phyloP scores from a whole-genome alignment of 2,329 filamentous ascomycete genomes.

The Madurella mycetomatis region DNA sequence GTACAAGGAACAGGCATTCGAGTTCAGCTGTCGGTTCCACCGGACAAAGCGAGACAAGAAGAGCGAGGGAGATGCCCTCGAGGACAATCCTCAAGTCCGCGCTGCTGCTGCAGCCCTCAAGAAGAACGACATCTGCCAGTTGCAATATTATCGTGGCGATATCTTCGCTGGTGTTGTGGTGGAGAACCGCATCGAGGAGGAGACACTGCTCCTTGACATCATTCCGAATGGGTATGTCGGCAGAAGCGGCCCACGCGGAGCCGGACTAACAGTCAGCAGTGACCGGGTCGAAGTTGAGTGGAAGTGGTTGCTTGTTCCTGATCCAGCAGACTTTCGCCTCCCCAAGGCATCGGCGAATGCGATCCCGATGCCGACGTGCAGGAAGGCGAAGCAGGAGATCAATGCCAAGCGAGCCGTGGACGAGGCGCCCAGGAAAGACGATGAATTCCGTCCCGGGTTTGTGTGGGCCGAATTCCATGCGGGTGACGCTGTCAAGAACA shows the following conservation, averaged over 20 bases:
- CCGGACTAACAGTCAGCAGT: constrained; percentile 46
- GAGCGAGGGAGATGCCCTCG: constrained; percentile 62
- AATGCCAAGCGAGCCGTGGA: constrained; percentile 60
- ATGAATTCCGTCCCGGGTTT: constrained; percentile 62
- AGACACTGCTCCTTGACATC: constrained; percentile 73
- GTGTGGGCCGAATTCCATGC: constrained; percentile 78
- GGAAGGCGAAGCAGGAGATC: constrained; percentile 61
- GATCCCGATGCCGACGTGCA: constrained; percentile 62
- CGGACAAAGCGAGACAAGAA: constrained; percentile 80
- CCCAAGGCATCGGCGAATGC: constrained; percentile 72
- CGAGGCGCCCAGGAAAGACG: constrained; percentile 60
- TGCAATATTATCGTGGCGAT: constrained; percentile 77
- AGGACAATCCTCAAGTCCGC: constrained; percentile 64
- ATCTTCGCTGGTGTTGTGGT: constrained; percentile 88
- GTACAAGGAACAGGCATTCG: constrained; percentile 86
- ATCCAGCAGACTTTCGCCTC: constrained; percentile 64
- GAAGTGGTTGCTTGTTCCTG: constrained; percentile 75
- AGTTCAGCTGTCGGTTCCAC: constrained; percentile 93
- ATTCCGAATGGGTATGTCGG: constrained; percentile 73
- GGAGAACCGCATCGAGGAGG: constrained; percentile 74
- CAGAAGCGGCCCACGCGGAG: constrained; percentile 1
- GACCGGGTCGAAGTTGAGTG: constrained; percentile 75
- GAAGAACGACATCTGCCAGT: constrained; percentile 74
- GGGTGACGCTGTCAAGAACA: constrained; percentile 49
- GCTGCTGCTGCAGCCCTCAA: constrained; percentile 65